These are phyloP conservation scores for Dioszegia hungarica DNA, from an alignment of 768 basidiomycete species.

Conservation along the genomic window DNA sequence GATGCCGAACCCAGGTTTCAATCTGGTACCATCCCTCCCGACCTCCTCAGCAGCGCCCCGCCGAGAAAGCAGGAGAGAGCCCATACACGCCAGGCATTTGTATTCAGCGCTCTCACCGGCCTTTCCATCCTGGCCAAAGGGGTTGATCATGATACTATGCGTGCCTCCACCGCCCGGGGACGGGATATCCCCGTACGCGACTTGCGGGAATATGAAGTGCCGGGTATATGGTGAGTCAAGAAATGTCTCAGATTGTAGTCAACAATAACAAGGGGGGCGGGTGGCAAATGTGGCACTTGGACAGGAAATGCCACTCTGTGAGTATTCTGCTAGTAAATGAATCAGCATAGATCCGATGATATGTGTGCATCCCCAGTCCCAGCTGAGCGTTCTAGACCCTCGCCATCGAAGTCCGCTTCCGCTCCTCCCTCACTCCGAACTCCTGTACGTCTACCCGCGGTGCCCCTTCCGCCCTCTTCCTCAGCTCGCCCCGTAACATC, in stretches of 20 bases:
- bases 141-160: not conserved
- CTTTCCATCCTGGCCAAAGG: not conserved
- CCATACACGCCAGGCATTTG: not conserved
- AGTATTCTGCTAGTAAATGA: too few species aligned
- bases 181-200: not conserved
- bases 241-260: too few species aligned
- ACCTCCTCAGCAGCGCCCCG: not conserved
- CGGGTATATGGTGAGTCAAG: too few species aligned
- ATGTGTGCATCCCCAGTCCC: too few species aligned
- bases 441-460: slow-evolving; percentile 24
- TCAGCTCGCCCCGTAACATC: slow-evolving; percentile 39
- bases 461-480: slow-evolving; percentile 18
- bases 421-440: slow-evolving; percentile 23
- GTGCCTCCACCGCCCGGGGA: too few species aligned
- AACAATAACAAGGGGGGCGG: too few species aligned
- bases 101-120: not conserved
- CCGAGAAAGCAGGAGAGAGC: not conserved
- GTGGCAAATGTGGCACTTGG: too few species aligned
- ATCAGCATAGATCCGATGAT: too few species aligned
- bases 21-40: not conserved
- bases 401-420: not conserved
- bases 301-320: too few species aligned
- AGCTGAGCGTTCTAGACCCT: not conserved
- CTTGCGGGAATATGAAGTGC: too few species aligned
- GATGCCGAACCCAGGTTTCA: not conserved